Base-by-base conservation (phyloP, 2,329 filamentous ascomycete species). In the Triangularia verruculosa region DNA sequence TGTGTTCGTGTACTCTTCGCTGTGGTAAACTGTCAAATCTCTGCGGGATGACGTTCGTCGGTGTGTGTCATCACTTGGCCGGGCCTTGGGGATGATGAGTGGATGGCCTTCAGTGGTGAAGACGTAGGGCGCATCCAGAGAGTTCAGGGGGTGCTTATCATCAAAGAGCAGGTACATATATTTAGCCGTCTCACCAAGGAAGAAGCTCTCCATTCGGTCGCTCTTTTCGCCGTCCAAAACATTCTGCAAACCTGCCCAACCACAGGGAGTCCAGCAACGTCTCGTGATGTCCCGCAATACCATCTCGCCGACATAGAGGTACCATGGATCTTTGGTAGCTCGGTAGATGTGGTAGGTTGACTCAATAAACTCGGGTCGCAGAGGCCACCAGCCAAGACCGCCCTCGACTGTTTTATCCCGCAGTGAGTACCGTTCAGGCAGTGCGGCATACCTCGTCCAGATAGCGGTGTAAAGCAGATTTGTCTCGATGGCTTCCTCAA, bases 141-240 rank as follows among this genome's bases (percentile, higher is more conserved):
- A 88, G 76, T 98, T 98, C 51, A 99, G 79, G 0, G 93, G 92
- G 76, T 98, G 95, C 13, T 88, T 83, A 4, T 88, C 84, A 68
- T 96, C 91, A 75, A 96, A 98, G 2, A 98, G 85, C 61, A 99
- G 80, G 74, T 96, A 98, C 67, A 99, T 81, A 75, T 99, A 99
- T 76, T 98, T 97, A 53, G 92, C 89, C 1, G 95, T 99, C 77
- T 99, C 95, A 13, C 95, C 94, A 0, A 99, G 83, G 72, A 98
- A 98, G 82, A 98, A 99, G 74, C 94, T 98, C 77, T 99, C 95
- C 95, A 98, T 98, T 32, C 95, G 89, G 74, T 99, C 93, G 70
- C 86, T 91, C 76, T 92, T 87, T 77, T 97, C 92, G 3, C 94
- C 94, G 4, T 86, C 91, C 32, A 89, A 81, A 8, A 94, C 91